A percentile compares a stretch with the other conserved stretches of the same genome.
phyloP scores from a whole-genome alignment of 352 stramenopile species.

The Pythium insidiosum region DNA sequence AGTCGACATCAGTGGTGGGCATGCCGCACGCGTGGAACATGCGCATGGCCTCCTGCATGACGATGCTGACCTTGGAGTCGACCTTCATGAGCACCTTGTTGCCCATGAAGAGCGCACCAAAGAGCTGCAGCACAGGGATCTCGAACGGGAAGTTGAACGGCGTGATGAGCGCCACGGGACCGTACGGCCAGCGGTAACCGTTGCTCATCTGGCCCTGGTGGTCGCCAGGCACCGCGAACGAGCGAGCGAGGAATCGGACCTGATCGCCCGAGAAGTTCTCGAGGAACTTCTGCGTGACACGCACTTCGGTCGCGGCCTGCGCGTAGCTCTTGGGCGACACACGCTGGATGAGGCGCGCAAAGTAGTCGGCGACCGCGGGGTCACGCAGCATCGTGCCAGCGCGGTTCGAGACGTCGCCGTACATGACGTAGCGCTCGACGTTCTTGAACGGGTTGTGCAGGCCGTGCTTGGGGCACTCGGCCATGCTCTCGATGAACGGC shows the following conservation, averaged over 20 bases:
- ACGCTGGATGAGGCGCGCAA: constrained; percentile 93
- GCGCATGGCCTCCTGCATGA: constrained; percentile 97
- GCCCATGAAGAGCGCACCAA: constrained; percentile 98
- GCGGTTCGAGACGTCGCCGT: constrained; percentile 78
- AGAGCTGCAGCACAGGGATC: constrained; percentile 98
- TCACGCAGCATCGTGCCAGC: constrained; percentile 75
- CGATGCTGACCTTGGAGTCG: constrained; percentile 92
- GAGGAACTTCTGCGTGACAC: constrained; percentile 94
- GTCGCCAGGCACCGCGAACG: constrained; percentile 95
- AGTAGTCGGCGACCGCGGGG: constrained; percentile 93
- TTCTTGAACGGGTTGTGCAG: constrained; percentile 99
- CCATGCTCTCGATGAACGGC: constrained; percentile 92
- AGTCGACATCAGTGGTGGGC: constrained; percentile 92
- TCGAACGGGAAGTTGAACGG: constrained; percentile 99
- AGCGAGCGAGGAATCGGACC: constrained; percentile 94
- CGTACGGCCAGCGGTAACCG: constrained; percentile 95
- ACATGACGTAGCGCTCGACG: constrained; percentile 82
- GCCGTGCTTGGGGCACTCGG: constrained; percentile 91
- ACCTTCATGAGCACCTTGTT: constrained; percentile 97
- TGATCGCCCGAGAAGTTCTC: constrained; percentile 97
- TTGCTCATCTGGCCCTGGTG: constrained; percentile 93
- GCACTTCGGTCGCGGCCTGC: constrained; percentile 89
- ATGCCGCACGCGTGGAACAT: constrained; percentile 96
- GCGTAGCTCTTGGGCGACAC: constrained; percentile 96
- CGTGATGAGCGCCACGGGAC: constrained; percentile 93